Conservation (phyloP, 2,329 filamentous ascomycete species). For the Setomelanomma holmii region DNA sequence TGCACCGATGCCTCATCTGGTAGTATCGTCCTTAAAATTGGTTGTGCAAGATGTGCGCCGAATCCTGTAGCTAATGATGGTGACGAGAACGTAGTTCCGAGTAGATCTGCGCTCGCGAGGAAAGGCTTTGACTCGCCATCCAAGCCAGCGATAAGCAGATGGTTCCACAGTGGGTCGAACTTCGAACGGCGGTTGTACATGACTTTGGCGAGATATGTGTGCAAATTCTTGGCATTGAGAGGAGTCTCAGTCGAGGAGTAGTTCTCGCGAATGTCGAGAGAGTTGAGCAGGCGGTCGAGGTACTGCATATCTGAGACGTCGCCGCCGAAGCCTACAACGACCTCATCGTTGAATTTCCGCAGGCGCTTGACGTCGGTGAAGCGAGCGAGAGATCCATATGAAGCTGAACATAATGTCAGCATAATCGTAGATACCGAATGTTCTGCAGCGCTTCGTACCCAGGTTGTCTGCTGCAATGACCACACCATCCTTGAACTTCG, state of each 20-base stretch:
- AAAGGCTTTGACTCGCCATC: conserved; percentile 81
- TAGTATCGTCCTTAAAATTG: conserved; percentile 82
- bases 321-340: conserved; percentile 91
- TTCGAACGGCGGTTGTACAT: conserved; percentile 94
- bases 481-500: conserved; percentile 96
- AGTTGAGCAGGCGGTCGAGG: conserved; percentile 87
- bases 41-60: conserved; percentile 89
- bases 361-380: conserved; percentile 98
- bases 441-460: conserved; percentile 61
- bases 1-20: conserved; percentile 82
- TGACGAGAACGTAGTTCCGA: conserved; percentile 88
- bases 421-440: background rate
- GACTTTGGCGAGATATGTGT: conserved; percentile 95
- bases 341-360: conserved; percentile 81
- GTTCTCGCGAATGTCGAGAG: conserved; percentile 86
- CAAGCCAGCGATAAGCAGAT: conserved; percentile 87
- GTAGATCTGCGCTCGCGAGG: conserved; percentile 87
- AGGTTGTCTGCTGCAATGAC: conserved; percentile 97
- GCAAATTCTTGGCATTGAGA: conserved; percentile 90
- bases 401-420: conserved; percentile 65
- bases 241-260: conserved; percentile 67
- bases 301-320: conserved; percentile 99
- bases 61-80: conserved; percentile 93
- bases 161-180: conserved; percentile 98
- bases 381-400: conserved; percentile 92